Evolutionary conservation across 306 rosid species (phyloP).

Genomic region (Medicago arabica): DNA sequence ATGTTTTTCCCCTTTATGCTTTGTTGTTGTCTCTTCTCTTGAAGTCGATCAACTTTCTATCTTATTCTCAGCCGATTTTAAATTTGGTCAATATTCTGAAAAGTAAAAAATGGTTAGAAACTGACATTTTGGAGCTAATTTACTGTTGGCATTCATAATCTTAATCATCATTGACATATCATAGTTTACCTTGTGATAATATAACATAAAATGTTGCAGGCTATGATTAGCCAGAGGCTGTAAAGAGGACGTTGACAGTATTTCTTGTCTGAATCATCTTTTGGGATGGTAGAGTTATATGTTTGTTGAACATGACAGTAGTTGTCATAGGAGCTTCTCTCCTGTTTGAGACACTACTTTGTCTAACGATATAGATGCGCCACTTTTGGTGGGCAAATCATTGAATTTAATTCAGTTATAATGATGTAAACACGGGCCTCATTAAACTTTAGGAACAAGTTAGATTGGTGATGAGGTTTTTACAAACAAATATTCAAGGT

Average conservation of each 20-base stretch:
- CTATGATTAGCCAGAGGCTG: conserved; percentile 94
- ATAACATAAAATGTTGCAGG: conserved; percentile 55
- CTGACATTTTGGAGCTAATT: conserved; percentile 2
- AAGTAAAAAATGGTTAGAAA: conserved; percentile 23
- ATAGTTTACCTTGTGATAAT: conserved; percentile 32
- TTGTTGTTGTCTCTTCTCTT: conserved; percentile 3
- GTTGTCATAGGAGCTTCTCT: no score
- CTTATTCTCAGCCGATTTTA: conserved; percentile 8
- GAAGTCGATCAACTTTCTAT: no score
- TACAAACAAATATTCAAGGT: no score
- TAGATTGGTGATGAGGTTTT: no score
- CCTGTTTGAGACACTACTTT: no score
- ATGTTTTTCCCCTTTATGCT: background rate
- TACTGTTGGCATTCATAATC: conserved; percentile 20
- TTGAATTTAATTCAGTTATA: no score
- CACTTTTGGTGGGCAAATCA: no score
- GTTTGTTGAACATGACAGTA: no score
- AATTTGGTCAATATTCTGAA: conserved; percentile 11
- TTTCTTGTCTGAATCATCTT: conserved; percentile 72
- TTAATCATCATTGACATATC: background rate
- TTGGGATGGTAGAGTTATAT: no score
- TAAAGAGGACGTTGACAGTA: conserved; percentile 69
- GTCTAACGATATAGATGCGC: no score
- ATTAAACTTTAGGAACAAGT: no score
- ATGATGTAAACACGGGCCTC: no score